Evolutionary conservation across 495 filamentous ascomycete genomes (phyloP).

Genomic region (Cladorrhinum samala): DNA sequence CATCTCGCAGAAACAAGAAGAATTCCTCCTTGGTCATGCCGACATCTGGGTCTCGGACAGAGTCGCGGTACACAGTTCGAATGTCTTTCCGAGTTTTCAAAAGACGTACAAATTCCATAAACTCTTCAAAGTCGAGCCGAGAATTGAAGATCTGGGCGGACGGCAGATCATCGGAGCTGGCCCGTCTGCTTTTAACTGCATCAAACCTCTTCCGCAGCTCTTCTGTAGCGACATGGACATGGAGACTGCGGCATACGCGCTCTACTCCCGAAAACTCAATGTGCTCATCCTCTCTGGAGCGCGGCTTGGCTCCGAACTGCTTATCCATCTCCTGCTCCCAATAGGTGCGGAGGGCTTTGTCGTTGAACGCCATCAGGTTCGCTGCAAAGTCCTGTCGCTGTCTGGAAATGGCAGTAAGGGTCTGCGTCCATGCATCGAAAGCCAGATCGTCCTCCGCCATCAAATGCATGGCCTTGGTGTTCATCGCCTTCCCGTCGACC

Average conservation of each 20-base stretch:
- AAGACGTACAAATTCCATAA: conserved; percentile 70
- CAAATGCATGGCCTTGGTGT: conserved; percentile 71
- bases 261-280: conserved; percentile 73
- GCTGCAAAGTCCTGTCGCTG: conserved; percentile 85
- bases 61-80: conserved; percentile 55
- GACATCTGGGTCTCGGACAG: conserved; percentile 43
- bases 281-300: conserved; percentile 55
- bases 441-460: conserved; percentile 63
- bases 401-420: conserved; percentile 70
- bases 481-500: conserved; percentile 56
- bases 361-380: conserved; percentile 71
- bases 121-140: conserved; percentile 66
- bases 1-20: conserved; percentile 62
- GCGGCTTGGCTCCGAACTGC: conserved; percentile 50
- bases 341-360: conserved; percentile 70
- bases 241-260: conserved; percentile 74
- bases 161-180: conserved; percentile 9
- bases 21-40: conserved; percentile 71
- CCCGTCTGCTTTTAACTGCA: conserved; percentile 53
- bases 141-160: conserved; percentile 38
- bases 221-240: conserved; percentile 77
- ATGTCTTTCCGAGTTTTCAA: conserved; percentile 83
- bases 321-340: conserved; percentile 84
- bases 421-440: conserved; percentile 73
- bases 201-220: conserved; percentile 71